These are phyloP conservation scores for Ustilago tritici DNA, from an alignment of 1,284 basidiomycete genomes.

Conservation along the genomic window DNA sequence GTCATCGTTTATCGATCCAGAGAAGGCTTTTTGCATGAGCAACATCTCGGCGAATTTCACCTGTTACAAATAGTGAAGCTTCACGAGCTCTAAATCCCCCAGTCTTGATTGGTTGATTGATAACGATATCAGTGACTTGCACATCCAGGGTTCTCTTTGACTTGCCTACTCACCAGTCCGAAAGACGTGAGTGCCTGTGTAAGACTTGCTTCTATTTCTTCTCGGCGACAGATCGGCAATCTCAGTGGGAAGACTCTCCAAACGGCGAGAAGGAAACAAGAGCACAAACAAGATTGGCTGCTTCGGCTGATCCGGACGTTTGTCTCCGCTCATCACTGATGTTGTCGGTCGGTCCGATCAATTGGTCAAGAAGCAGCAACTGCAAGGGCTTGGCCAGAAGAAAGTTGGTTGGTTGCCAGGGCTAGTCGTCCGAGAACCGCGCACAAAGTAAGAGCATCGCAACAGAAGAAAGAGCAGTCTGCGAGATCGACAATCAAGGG, in stretches of 20 bases:
- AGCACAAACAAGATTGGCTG: not conserved
- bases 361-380: not conserved
- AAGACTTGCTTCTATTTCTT: not conserved
- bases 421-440: constrained; percentile 1
- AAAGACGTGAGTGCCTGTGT: constrained; percentile 1
- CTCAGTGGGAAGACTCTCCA: not conserved
- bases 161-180: constrained; percentile 6
- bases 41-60: constrained; percentile 18
- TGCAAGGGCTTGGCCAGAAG: not conserved
- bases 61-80: constrained; percentile 13
- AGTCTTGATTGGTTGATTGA: constrained; percentile 26
- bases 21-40: constrained; percentile 9
- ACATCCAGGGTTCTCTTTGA: constrained; percentile 12
- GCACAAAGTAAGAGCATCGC: not conserved
- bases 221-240: constrained; percentile 22
- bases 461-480: not conserved
- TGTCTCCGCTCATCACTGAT: constrained; percentile 1
- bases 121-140: constrained; percentile 19
- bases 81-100: constrained; percentile 19
- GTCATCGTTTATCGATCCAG: constrained; percentile 34
- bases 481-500: not conserved
- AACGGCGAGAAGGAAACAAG: not conserved
- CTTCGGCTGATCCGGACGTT: constrained; percentile 22
- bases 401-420: not conserved
- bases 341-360: constrained; percentile 3